These are phyloP conservation scores for Lycium ferocissimum DNA, from an alignment of 257 asterid species.

Conservation along the genomic window DNA sequence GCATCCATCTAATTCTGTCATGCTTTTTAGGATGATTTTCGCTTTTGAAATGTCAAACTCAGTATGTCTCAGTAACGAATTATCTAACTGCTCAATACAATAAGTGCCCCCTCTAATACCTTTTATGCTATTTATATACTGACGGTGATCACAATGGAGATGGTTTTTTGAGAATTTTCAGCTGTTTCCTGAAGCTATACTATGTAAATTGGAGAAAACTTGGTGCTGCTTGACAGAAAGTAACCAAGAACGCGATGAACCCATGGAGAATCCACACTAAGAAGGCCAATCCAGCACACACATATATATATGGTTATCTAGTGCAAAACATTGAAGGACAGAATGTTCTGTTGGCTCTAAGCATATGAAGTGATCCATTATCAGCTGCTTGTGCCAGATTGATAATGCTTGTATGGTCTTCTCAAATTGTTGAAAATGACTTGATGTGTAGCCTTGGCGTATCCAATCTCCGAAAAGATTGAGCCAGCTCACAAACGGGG, in stretches of 20 bases:
- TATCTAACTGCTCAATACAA: background rate
- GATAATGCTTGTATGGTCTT: background rate
- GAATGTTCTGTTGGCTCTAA: background rate
- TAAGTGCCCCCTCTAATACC: background rate
- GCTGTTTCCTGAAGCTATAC: conserved; percentile 18
- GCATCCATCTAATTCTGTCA: background rate
- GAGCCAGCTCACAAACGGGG: background rate
- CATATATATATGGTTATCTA: background rate
- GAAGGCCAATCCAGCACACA: background rate
- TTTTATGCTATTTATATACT: background rate
- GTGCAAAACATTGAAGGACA: background rate
- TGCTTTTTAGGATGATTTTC: background rate
- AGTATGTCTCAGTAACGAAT: background rate
- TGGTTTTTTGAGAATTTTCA: background rate
- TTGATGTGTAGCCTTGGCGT: background rate
- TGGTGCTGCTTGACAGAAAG: background rate
- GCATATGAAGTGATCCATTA: background rate
- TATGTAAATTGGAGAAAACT: background rate
- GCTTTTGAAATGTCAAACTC: background rate
- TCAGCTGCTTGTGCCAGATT: background rate
- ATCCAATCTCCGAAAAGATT: background rate
- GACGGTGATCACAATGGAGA: background rate
- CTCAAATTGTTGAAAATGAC: background rate
- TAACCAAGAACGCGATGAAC: background rate
- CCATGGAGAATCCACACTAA: too few relatives aligned